A percentile compares a stretch with the other conserved stretches of the same genome.
phyloP scores from a whole-genome alignment of 75 land plant genomes.

The Picea glauca region DNA sequence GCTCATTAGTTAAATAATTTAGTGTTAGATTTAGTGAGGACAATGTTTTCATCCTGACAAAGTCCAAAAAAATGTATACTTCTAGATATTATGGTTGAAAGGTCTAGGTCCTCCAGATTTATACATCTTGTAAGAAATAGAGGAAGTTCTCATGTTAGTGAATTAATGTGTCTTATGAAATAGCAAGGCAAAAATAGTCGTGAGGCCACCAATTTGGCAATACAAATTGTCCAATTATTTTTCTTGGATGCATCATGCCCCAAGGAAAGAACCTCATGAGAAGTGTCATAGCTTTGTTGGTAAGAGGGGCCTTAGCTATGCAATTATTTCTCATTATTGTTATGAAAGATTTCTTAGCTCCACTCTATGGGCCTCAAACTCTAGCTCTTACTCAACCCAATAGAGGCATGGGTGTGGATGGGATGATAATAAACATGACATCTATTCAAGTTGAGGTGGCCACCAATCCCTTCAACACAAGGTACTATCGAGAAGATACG shows the following conservation, averaged over 20 bases:
- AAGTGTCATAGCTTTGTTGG: constrained; percentile 10
- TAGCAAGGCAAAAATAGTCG: too few relatives aligned
- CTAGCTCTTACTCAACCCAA: constrained; percentile 22
- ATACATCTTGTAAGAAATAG: too few relatives aligned
- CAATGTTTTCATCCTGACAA: too few relatives aligned
- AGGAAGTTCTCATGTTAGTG: too few relatives aligned
- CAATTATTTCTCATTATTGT: constrained; percentile 15
- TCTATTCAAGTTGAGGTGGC: constrained; percentile 22
- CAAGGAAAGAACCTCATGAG: constrained; percentile 35
- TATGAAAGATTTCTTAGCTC: constrained; percentile 12
- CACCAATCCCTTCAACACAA: constrained; percentile 23
- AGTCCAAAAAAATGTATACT: too few relatives aligned
- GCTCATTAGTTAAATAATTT: too few relatives aligned
- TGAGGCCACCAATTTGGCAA: too few relatives aligned
- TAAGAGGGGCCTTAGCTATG: constrained; percentile 6
- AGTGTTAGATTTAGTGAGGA: too few relatives aligned
- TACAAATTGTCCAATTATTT: too few relatives aligned
- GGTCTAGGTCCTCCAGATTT: too few relatives aligned
- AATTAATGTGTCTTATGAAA: too few relatives aligned
- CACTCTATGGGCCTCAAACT: constrained; percentile 13
- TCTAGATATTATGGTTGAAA: too few relatives aligned
- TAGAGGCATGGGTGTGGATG: constrained; percentile 38
- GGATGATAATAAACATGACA: constrained; percentile 37
- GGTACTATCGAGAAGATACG: constrained; percentile 23
- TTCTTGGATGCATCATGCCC: constrained; percentile 25